Evolutionary conservation across 2,329 filamentous ascomycete genomes (phyloP), one percentile per base, ranked within the genome.

Genomic region (Aspergillus sp.): DNA sequence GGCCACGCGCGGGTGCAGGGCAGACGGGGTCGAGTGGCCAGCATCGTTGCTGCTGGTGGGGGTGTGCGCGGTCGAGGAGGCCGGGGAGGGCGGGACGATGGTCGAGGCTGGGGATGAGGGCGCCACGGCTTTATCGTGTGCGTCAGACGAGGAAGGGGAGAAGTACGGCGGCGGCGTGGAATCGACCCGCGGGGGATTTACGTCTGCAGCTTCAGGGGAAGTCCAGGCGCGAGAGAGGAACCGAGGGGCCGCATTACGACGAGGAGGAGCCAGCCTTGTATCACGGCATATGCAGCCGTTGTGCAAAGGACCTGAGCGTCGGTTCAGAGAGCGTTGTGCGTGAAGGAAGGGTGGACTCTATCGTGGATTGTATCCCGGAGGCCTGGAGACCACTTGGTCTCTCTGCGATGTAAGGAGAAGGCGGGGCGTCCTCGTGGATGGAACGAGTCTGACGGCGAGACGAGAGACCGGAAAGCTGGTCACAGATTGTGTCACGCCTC

Each of bases 1-100:
- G 57, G 89, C 89, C 51, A 93, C 84, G 51, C 88, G 88, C 11
- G 89, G 89, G 65, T 91, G 88, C 41, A 91, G 78, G 48, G 74
- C 70, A 34, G 72, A 73, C 10, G 65, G 49, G 42, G 61, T 51
- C 52, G 59, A 45, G 32, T 66, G 65, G 36, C 61, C 61, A 49
- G 60, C 61, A 63, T 71, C 64, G 54, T 63, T 65, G 58, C 57
- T 56, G 56, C 57, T 56, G 56, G 47, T 60, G 55, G 67, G 61
- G 55, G 61, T 59, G 53, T 60, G 62, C 45, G 65, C 61, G 3
- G 62, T 58, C 16, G 67, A 67, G 48, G 64, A 56, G 51, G 57
- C 58, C 19, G 65, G 66, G 49, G 68, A 70, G 25, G 65, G 59
- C 53, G 66, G 64, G 49, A 63, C 61, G 47, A 61, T 56, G 29